Percentiles rank a stretch among this genome's conserved stretches.
Evolutionary conservation across 1,284 basidiomycete genomes (phyloP).

Genomic region (Ganoderma resinaceum): DNA sequence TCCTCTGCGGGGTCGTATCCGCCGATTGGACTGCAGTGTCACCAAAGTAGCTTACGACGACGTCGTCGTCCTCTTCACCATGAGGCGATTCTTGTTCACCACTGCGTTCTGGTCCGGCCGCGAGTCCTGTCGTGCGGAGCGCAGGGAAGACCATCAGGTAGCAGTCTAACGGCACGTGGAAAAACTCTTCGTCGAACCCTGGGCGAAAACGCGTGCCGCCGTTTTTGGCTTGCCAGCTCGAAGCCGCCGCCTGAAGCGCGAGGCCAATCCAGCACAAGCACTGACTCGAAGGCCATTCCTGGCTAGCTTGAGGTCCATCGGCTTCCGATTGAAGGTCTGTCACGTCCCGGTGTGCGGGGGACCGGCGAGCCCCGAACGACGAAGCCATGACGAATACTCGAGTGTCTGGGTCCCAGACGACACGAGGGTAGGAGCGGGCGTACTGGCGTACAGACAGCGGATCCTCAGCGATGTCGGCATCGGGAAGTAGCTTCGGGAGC

Average conservation of each 20-base stretch:
- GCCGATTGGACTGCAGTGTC: not conserved
- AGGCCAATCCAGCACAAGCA: slow-evolving; percentile 25
- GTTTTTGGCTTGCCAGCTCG: slow-evolving; percentile 14
- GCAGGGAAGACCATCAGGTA: not conserved
- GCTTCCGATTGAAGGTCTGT: not conserved
- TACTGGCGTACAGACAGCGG: slow-evolving; percentile 20
- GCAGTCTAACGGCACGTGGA: slow-evolving; percentile 11
- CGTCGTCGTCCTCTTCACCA: not conserved
- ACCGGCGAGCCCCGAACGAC: not conserved
- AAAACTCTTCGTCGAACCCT: not conserved
- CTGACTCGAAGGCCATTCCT: not conserved
- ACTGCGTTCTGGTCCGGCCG: too few species aligned
- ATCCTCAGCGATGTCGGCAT: slow-evolving; percentile 7
- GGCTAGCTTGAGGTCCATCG: not conserved
- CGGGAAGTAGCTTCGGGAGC: slow-evolving; percentile 15
- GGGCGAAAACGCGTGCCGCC: not conserved
- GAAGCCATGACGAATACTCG: slow-evolving; percentile 19
- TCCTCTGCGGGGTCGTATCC: not conserved
- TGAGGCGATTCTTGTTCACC: not conserved
- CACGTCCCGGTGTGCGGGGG: not conserved
- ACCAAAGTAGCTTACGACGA: not conserved
- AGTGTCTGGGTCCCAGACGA: slow-evolving; percentile 18
- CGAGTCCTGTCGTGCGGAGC: not conserved
- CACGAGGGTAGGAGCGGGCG: slow-evolving; percentile 5
- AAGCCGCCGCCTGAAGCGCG: slow-evolving; percentile 19